Percentiles rank a stretch among this genome's conserved stretches.
Conservation (phyloP, 805 yeast species). For the Candida qinlingensis region DNA sequence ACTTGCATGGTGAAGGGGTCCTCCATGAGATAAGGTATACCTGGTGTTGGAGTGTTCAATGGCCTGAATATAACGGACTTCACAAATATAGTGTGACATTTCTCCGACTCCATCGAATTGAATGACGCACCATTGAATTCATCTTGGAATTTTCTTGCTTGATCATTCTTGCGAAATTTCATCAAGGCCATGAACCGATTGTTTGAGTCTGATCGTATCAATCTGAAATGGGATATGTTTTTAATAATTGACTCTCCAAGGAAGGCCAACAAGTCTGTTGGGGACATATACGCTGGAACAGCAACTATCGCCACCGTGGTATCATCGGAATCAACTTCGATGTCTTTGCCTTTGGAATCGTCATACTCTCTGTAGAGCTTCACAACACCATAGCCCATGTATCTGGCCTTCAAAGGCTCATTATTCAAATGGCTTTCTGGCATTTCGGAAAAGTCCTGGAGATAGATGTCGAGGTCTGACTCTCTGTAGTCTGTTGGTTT, state of each 20-base stretch:
- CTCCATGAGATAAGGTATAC: constrained; percentile 61
- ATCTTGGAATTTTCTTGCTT: constrained; percentile 61
- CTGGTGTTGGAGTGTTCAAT: constrained; percentile 21
- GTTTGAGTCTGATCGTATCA: constrained; percentile 59
- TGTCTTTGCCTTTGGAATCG: constrained; percentile 19
- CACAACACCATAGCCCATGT: constrained; percentile 71
- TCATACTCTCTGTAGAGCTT: constrained; percentile 54
- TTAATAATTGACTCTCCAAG: constrained; percentile 58
- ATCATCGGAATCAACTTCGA: constrained; percentile 43
- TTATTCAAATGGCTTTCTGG: neutral
- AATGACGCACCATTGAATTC: constrained; percentile 68
- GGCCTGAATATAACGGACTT: constrained; percentile 31
- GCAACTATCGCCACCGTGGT: constrained; percentile 78
- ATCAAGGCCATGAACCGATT: constrained; percentile 72
- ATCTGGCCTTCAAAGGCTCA: constrained; percentile 38
- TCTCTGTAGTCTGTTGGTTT: constrained; percentile 19
- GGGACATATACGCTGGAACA: constrained; percentile 81
- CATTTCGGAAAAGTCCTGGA: constrained; percentile 18
- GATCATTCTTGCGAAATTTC: constrained; percentile 54
- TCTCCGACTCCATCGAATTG: constrained; percentile 85
- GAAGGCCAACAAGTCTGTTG: constrained; percentile 77
- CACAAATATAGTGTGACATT: constrained; percentile 73
- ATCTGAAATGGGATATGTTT: constrained; percentile 63
- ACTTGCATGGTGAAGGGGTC: constrained; percentile 61
- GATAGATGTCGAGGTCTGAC: constrained; percentile 28